Conservation (phyloP, 2,329 filamentous ascomycete species). For the Tothia fuscella region DNA sequence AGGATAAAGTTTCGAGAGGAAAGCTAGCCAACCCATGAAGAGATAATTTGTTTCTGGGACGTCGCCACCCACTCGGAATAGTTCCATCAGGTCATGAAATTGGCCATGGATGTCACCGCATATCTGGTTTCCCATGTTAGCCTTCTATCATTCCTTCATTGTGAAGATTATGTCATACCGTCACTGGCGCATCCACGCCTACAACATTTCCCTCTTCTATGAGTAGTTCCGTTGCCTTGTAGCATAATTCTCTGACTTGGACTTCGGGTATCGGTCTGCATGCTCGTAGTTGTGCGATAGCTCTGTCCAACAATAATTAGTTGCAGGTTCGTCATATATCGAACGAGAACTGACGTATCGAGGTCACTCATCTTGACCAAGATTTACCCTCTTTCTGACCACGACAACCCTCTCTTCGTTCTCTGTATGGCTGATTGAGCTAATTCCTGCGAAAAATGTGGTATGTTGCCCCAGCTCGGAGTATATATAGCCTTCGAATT, state of each 20-base stretch:
- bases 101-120: constrained; percentile 96
- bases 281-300: constrained; percentile 87
- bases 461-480: too few species aligned
- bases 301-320: constrained; percentile 40
- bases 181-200: constrained; percentile 86
- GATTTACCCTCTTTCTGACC: too few species aligned
- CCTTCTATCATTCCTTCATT: neutral
- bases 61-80: constrained; percentile 86
- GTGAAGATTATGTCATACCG: constrained; percentile 40
- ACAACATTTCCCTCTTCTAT: constrained; percentile 98
- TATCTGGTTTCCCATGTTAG: constrained; percentile 42
- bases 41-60: constrained; percentile 93
- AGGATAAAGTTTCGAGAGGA: neutral
- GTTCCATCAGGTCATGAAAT: constrained; percentile 94
- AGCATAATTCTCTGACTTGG: constrained; percentile 91
- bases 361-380: constrained; percentile 66
- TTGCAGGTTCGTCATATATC: neutral
- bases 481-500: too few species aligned
- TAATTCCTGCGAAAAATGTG: too few species aligned
- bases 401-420: too few species aligned
- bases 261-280: constrained; percentile 92
- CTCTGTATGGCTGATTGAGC: too few species aligned
- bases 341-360: constrained; percentile 54
- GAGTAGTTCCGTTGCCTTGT: constrained; percentile 88
- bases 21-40: constrained; percentile 65